A percentile compares a stretch with the other conserved stretches of the same genome.
Evolutionary conservation across 257 asterid genomes (phyloP).

Genomic region (Nicotiana attenuata): DNA sequence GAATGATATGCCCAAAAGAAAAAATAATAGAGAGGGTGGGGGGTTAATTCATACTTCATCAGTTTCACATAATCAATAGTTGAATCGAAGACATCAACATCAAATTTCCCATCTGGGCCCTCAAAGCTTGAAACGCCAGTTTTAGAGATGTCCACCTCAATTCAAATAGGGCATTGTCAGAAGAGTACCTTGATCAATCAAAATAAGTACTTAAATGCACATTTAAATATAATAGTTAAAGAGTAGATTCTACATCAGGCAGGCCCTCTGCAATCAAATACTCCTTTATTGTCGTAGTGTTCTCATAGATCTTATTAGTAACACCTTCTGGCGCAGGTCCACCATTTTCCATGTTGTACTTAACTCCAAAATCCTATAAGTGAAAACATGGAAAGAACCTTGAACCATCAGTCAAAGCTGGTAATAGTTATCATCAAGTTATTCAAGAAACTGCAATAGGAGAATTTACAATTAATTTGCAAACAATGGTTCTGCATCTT

Average conservation of each 20-base stretch:
- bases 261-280: slow-evolving; percentile 84
- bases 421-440: no score
- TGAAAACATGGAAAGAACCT: neutral
- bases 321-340: slow-evolving; percentile 97
- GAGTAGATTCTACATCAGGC: slow-evolving; percentile 61
- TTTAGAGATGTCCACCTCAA: slow-evolving; percentile 80
- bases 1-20: neutral
- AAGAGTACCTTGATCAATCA: neutral
- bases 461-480: no score
- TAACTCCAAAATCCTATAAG: slow-evolving; percentile 89
- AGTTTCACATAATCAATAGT: slow-evolving; percentile 82
- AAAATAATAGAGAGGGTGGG: neutral
- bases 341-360: slow-evolving; percentile 98
- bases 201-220: neutral
- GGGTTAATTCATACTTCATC: slow-evolving; percentile 66
- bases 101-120: slow-evolving; percentile 88
- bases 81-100: slow-evolving; percentile 90
- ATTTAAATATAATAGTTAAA: neutral
- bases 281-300: slow-evolving; percentile 84
- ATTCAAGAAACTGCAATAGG: no score
- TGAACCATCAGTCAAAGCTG: neutral
- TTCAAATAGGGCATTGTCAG: neutral
- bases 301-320: slow-evolving; percentile 72
- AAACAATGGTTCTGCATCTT: no score
- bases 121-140: slow-evolving; percentile 59